A percentile compares a stretch with the other conserved stretches of the same genome.
These are phyloP conservation scores for Lactarius evosmus DNA, from an alignment of 768 basidiomycete species.

Conservation along the genomic window DNA sequence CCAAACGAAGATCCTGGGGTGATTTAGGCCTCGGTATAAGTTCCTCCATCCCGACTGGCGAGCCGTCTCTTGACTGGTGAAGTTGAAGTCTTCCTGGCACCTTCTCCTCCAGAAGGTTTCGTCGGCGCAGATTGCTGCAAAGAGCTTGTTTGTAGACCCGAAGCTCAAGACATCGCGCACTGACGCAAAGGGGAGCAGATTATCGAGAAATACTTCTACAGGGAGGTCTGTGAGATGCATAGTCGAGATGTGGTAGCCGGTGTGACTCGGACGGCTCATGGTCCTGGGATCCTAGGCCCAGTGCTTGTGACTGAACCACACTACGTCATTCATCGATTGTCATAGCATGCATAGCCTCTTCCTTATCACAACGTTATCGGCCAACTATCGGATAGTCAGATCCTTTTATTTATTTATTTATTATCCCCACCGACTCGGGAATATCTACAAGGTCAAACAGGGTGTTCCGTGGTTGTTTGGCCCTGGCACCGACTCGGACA, in stretches of 20 bases:
- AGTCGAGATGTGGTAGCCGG: not conserved
- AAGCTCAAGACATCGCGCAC: conserved; percentile 56
- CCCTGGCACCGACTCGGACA: not conserved
- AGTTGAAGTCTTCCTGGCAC: conserved; percentile 71
- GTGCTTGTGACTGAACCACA: not conserved
- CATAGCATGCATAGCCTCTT: not conserved
- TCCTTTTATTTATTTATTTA: not conserved
- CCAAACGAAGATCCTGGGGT: conserved; percentile 52
- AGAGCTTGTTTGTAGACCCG: conserved; percentile 59
- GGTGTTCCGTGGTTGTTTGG: too few species aligned
- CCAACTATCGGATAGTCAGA: not conserved
- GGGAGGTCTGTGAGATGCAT: conserved; percentile 59
- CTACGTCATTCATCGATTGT: not conserved
- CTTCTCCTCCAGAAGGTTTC: conserved; percentile 79
- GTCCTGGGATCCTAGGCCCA: not conserved
- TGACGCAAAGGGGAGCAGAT: conserved; percentile 57
- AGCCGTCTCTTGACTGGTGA: conserved; percentile 66
- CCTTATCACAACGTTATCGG: not conserved
- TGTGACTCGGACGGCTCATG: not conserved
- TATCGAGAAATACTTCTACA: conserved; percentile 73
- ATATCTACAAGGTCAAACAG: too few species aligned
- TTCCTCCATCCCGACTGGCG: conserved; percentile 75
- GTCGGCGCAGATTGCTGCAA: conserved; percentile 59
- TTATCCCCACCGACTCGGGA: not conserved
- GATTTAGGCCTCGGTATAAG: conserved; percentile 67